Base-by-base conservation (phyloP, 169 alveolate species). In the Plasmodium knowlesi region DNA sequence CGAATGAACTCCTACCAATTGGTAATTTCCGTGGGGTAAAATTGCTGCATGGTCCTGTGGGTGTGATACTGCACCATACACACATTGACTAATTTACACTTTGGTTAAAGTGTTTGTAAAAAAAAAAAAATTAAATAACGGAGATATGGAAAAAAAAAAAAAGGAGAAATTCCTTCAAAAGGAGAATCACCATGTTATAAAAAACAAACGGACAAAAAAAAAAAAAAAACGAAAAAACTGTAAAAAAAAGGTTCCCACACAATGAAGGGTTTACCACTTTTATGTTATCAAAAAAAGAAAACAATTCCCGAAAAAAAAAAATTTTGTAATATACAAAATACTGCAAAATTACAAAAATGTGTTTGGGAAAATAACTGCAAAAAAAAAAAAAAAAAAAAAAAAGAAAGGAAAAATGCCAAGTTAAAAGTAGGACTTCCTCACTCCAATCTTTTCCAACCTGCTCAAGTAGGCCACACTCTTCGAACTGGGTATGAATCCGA, bases 401-500 rank as follows among this genome's bases (percentile, higher is more conserved):
- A n/a, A n/a, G n/a, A n/a, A n/a, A n/a, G n/a, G n/a, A n/a, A n/a
- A 76, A 10, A 39, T 81, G 61, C 37, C 43, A 16, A 32, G 30
- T 57, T 88, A 88, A 88, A 88, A 88, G 25, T 88, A 88, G n/a
- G 94, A 73, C 32, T 78, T 88, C 41, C 82, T 76, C 50, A 46
- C 46, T 16, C 84, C 94, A 34, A 88, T 78, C 71, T 78, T 88
- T 4, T 74, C 73, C 46, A 88, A 79, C n/a, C 50, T 78, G 19
- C 79, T 83, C 71, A 88, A 28, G 70, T 88, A 88, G 6, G 28
- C 82, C 54, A 88, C 43, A 19, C 94, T 88, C 50, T 43, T 54
- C 12, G 82, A 54, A 88, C 94, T 88, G 72, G 94, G 94, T 41
- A 88, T 70, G 71, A 88, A 88, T 8, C 94, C 94, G n/a, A 78